Conservation (phyloP, 345 rosid genomes). For the Salix arbutifolia region DNA sequence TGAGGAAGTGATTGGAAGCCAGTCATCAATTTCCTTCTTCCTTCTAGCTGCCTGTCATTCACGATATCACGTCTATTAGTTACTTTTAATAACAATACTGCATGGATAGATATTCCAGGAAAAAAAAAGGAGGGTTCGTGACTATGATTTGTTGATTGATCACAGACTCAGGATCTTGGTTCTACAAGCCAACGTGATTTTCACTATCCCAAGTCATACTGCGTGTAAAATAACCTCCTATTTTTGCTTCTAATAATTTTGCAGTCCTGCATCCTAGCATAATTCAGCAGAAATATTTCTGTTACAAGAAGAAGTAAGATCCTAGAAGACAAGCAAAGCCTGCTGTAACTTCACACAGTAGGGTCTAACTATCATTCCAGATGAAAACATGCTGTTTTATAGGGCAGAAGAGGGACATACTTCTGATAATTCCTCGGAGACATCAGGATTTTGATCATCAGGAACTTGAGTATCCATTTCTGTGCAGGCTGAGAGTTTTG, state of each 20-base stretch:
- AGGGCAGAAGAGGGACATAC: not conserved
- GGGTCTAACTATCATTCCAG: no score
- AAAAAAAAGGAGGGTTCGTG: not conserved
- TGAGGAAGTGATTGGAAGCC: slow-evolving; percentile 30
- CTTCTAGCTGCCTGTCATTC: slow-evolving; percentile 7
- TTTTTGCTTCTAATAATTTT: no score
- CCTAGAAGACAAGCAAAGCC: not conserved
- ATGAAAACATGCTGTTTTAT: not conserved
- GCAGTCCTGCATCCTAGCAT: no score
- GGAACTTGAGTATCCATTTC: slow-evolving; percentile 1
- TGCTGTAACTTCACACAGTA: not conserved
- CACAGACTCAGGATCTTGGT: no score
- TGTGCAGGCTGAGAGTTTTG: not conserved
- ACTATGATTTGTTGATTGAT: no score
- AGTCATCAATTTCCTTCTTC: slow-evolving; percentile 30
- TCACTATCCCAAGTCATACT: no score
- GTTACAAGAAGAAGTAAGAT: no score
- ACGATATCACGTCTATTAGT: not conserved
- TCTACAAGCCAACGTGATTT: no score
- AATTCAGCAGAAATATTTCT: no score
- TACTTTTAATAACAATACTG: not conserved
- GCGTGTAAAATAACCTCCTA: no score
- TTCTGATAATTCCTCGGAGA: not conserved
- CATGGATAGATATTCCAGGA: no score
- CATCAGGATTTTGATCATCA: not conserved